Conservation (phyloP, 768 basidiomycete genomes). For the Cyclocybe aegerita region DNA sequence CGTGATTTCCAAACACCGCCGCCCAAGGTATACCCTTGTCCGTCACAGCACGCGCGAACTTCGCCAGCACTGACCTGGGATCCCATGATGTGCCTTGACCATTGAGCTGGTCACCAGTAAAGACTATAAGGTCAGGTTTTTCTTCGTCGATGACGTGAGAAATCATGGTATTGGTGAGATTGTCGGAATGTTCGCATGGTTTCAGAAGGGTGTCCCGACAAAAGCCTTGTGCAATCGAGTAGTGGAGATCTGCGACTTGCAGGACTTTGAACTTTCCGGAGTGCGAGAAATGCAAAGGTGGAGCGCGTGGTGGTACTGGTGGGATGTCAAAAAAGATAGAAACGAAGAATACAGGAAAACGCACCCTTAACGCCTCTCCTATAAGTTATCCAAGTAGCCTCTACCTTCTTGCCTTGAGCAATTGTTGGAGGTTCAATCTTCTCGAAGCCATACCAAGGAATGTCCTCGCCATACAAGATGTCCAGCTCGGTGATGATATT, state of each 20-base stretch:
- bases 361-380: conserved; percentile 74
- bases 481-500: conserved; percentile 91
- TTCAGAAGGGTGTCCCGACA: conserved; percentile 76
- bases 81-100: conserved; percentile 93
- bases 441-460: conserved; percentile 87
- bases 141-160: conserved; percentile 70
- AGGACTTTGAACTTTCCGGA: conserved; percentile 88
- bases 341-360: conserved; percentile 21
- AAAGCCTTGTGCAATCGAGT: conserved; percentile 72
- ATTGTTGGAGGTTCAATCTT: conserved; percentile 64
- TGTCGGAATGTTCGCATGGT: conserved; percentile 65
- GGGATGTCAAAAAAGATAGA: neutral
- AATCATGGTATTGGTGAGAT: conserved; percentile 74
- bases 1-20: conserved; percentile 94
- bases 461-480: conserved; percentile 80
- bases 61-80: conserved; percentile 81
- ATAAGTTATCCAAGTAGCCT: conserved; percentile 64
- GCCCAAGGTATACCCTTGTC: conserved; percentile 85
- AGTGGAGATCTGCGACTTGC: conserved; percentile 94
- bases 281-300: conserved; percentile 77
- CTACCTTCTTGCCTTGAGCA: conserved; percentile 34
- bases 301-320: conserved; percentile 66
- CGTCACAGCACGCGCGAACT: conserved; percentile 79
- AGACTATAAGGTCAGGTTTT: conserved; percentile 89
- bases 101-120: conserved; percentile 92